Conservation (phyloP, 2,329 filamentous ascomycete genomes). For the Cladosporium sp. region DNA sequence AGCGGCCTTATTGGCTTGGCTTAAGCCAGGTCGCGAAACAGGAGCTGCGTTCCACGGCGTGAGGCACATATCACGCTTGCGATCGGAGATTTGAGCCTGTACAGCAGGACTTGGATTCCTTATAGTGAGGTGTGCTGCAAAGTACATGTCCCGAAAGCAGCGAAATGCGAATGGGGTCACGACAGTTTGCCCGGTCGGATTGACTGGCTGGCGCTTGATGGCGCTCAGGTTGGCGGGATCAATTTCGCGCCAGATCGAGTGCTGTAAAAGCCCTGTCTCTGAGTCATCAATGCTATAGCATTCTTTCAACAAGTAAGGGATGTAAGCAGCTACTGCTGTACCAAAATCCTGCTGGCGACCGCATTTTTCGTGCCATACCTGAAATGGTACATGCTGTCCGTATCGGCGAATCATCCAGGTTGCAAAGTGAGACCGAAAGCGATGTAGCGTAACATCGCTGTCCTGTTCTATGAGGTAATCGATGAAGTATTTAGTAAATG, state of each 20-base stretch:
- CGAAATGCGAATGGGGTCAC: conserved; percentile 66
- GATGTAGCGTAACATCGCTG: conserved; percentile 44
- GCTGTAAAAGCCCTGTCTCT: conserved; percentile 24
- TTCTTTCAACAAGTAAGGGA: conserved; percentile 64
- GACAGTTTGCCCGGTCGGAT: conserved; percentile 44
- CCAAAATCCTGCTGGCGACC: conserved; percentile 56
- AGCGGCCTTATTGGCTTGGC: not conserved
- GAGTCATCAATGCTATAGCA: conserved; percentile 45
- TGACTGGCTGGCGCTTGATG: conserved; percentile 18
- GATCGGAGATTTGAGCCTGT: conserved; percentile 9
- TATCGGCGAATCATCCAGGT: conserved; percentile 53
- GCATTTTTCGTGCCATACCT: conserved; percentile 48
- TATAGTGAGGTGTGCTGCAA: conserved; percentile 47
- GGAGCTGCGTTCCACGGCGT: conserved; percentile 17
- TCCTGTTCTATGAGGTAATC: conserved; percentile 53
- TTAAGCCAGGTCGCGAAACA: not conserved
- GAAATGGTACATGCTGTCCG: conserved; percentile 38
- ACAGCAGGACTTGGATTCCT: conserved; percentile 21
- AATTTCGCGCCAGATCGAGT: conserved; percentile 38
- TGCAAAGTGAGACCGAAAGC: conserved; percentile 58
- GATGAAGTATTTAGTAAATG: conserved; percentile 67
- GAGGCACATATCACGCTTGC: conserved; percentile 23
- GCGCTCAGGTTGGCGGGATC: conserved; percentile 25
- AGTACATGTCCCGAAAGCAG: conserved; percentile 62
- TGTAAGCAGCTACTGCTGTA: conserved; percentile 54